Evolutionary conservation across 202 grass and related monocot genomes (phyloP).

Genomic region (Schoenoplectus triqueter): DNA sequence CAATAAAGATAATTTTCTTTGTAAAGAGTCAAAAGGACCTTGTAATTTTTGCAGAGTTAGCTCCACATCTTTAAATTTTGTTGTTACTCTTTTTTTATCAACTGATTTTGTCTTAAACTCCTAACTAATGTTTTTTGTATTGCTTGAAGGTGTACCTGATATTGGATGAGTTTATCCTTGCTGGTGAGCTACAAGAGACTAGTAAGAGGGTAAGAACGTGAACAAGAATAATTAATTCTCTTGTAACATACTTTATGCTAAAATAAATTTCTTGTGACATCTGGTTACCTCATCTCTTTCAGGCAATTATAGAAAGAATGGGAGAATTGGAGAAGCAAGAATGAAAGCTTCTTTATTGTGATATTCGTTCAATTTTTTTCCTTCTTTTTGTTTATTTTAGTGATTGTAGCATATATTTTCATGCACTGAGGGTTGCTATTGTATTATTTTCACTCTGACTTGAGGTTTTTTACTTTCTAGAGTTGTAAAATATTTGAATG

Average conservation of each 20-base stretch:
- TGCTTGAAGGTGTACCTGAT: constrained; percentile 80
- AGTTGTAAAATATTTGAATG: constrained; percentile 30
- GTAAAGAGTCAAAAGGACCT: neutral
- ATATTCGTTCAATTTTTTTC: constrained; percentile 23
- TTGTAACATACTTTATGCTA: constrained; percentile 31
- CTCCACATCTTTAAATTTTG: neutral
- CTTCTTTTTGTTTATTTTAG: constrained; percentile 5
- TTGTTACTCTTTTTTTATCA: neutral
- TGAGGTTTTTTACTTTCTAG: neutral
- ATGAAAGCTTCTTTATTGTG: constrained; percentile 40
- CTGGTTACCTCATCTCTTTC: constrained; percentile 38
- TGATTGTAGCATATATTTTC: constrained; percentile 25
- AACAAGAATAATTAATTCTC: neutral
- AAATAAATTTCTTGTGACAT: neutral
- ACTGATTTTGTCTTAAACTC: neutral
- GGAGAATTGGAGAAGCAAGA: constrained; percentile 90
- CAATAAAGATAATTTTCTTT: neutral
- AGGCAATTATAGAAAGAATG: constrained; percentile 99
- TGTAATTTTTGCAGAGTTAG: neutral
- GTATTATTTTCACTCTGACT: neutral
- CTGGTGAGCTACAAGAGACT: constrained; percentile 96
- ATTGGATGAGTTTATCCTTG: constrained; percentile 97
- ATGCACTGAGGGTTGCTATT: constrained; percentile 8
- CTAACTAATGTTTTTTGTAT: constrained; percentile 29
- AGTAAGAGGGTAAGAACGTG: constrained; percentile 73